phyloP scores from a whole-genome alignment of 1,284 basidiomycete genomes.

The Cryptococcus floricola region DNA sequence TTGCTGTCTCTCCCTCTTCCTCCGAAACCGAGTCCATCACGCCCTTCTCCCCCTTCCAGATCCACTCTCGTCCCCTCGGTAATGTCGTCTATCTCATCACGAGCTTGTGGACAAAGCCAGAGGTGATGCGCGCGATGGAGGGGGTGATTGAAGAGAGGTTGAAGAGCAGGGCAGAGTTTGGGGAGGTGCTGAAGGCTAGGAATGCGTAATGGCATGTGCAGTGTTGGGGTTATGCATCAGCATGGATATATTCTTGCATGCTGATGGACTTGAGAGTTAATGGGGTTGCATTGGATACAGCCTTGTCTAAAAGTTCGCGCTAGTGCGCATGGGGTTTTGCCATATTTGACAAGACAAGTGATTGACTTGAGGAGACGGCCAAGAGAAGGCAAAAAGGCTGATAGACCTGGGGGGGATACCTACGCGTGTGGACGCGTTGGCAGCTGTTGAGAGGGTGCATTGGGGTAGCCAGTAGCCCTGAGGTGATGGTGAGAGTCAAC shows the following conservation, averaged over 20 bases:
- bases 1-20: constrained; percentile 14
- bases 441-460: too few species aligned
- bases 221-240: not conserved
- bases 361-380: not conserved
- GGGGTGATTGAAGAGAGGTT: constrained; percentile 27
- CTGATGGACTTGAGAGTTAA: too few species aligned
- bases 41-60: constrained; percentile 55
- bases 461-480: too few species aligned
- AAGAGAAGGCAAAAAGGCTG: not conserved
- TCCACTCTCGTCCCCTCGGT: constrained; percentile 86
- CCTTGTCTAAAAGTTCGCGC: too few species aligned
- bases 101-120: constrained; percentile 57
- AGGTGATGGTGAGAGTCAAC: too few species aligned
- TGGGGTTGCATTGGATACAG: too few species aligned
- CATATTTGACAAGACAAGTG: not conserved
- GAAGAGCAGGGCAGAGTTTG: not conserved
- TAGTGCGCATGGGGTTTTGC: too few species aligned
- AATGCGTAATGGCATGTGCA: not conserved
- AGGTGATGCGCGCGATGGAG: constrained; percentile 44
- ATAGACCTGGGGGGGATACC: too few species aligned
- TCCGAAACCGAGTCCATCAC: constrained; percentile 1
- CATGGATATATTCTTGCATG: not conserved
- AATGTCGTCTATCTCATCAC: constrained; percentile 94
- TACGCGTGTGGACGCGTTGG: too few species aligned
- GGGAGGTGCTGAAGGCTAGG: not conserved